Evolutionary conservation across 805 yeast genomes (phyloP), one percentile per base, ranked within the genome.

Genomic region (Lachancea sp.): DNA sequence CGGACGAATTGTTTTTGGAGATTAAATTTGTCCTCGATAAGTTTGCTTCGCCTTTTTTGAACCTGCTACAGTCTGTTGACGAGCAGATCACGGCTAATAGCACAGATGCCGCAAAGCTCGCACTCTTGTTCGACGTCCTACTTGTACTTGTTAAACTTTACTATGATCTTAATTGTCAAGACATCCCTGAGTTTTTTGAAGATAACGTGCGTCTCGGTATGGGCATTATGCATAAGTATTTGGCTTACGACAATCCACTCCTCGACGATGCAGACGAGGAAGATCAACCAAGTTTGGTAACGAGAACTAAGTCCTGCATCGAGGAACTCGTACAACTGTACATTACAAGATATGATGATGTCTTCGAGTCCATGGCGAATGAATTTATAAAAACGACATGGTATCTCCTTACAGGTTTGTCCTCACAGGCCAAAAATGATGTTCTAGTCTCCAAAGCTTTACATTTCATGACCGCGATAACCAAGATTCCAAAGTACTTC

Each of bases 151-250:
- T 83, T 25, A 90, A 92, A 58, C 76, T 94, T 26, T 94, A 85
- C 63, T 87, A 79, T 58, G 99, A 92, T 60, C 76, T 92, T 55
- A 92, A 92, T 61, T 90, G 97, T 64, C 98, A 94, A 65, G 99
- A 92, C 64, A 82, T 92, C 40, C 98, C 99, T 1, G 98, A 89
- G 63, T 92, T 90, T 58, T 92, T 92, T 59, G 99, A 94, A 65
- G 97, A 92, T 64, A 75, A 92, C 59, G 65, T 92, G 61, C 67
- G 71, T 29, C 67, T 65, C 13, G 88, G 94, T 40, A 85, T 94
- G 92, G 70, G 70, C 4, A 74, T 89, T 21, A 69, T 89, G 50
- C 94, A 87, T 59, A 84, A 83, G 63, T 90, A 89, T 59, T 69
- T 92, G 43, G 65, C 71, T 29, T 86, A 78, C 56, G 56, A 68